Base-by-base conservation (phyloP, 768 basidiomycete species). In the Amanita pallidorosea region DNA sequence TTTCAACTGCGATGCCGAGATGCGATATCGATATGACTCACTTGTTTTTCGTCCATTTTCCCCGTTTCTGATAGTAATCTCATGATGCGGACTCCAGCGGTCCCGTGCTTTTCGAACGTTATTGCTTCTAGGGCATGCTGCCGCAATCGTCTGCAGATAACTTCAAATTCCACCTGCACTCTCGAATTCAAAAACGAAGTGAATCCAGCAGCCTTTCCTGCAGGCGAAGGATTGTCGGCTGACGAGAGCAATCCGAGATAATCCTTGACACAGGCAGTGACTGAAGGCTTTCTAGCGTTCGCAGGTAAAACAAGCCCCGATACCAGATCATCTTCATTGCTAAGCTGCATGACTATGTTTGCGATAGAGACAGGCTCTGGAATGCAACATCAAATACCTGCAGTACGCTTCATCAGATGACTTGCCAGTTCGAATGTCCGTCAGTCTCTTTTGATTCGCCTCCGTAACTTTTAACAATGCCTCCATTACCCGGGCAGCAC, bases 31-130 rank as follows among this genome's bases (percentile, higher is more conserved):
- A n/a, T 7, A 29, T 29, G 27, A 56, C 76, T 53, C 49, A 90
- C 94, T 67, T 92, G 89, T 62, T 94, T 92, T 67, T 96, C 95
- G 56, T 93, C 90, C 75, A 93, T 83, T 66, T 96, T 96, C 5
- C 90, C 92, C 4, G 81, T 82, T 52, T 85, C 81, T 49, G 88
- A 61, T 31, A 97, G 66, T 20, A 95, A 68, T 42, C 85, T 76
- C 49, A 97, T 64, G 41, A 97, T 83, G 49, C 94, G 75, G 4
- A 94, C 83, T 22, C 86, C 92, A 36, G 85, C 82, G 13, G 80
- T 72, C 5, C 93, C 93, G 59, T 92, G 84, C 58, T 84, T 79
- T 59, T 96, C 90, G 58, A 84, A 70, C 35, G 91, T 75, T 23
- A 90, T 77, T 7, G 83, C 77, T 59, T 94, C 91, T 41, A 95